Evolutionary conservation across 805 yeast species (phyloP).

Genomic region (Saccharomycopsis schoenii): DNA sequence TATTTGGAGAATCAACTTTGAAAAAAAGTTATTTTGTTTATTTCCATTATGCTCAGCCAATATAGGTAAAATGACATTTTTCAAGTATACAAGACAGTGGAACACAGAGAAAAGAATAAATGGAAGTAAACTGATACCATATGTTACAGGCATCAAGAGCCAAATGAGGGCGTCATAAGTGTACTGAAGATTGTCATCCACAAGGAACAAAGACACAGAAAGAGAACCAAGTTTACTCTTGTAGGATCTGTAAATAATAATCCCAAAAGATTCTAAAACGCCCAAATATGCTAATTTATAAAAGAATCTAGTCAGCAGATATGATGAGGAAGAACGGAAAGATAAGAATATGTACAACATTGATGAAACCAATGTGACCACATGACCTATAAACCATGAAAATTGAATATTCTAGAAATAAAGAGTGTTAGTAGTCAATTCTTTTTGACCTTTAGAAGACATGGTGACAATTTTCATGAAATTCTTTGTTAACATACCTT

Average conservation of each 20-base stretch:
- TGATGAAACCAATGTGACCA: slow-evolving; percentile 35
- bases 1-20: slow-evolving; percentile 18
- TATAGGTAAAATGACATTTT: slow-evolving; percentile 58
- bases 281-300: slow-evolving; percentile 56
- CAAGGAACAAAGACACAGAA: slow-evolving; percentile 26
- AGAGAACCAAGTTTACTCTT: slow-evolving; percentile 22
- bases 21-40: slow-evolving; percentile 18
- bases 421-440: neutral
- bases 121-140: slow-evolving; percentile 57
- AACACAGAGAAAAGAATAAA: slow-evolving; percentile 70
- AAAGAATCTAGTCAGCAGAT: slow-evolving; percentile 32
- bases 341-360: slow-evolving; percentile 29
- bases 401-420: slow-evolving; percentile 44
- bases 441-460: neutral
- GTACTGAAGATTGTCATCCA: slow-evolving; percentile 70
- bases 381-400: slow-evolving; percentile 66
- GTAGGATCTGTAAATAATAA: slow-evolving; percentile 56
- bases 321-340: slow-evolving; percentile 22
- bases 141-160: slow-evolving; percentile 48
- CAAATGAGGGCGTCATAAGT: slow-evolving; percentile 45
- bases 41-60: slow-evolving; percentile 20
- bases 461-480: neutral
- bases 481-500: slow-evolving; percentile 4
- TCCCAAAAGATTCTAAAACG: slow-evolving; percentile 62
- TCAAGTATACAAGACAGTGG: slow-evolving; percentile 67